A percentile compares a stretch with the other conserved stretches of the same genome.
phyloP scores from a whole-genome alignment of 2,329 filamentous ascomycete genomes.

The Paecilomyces dactylethromorphus region DNA sequence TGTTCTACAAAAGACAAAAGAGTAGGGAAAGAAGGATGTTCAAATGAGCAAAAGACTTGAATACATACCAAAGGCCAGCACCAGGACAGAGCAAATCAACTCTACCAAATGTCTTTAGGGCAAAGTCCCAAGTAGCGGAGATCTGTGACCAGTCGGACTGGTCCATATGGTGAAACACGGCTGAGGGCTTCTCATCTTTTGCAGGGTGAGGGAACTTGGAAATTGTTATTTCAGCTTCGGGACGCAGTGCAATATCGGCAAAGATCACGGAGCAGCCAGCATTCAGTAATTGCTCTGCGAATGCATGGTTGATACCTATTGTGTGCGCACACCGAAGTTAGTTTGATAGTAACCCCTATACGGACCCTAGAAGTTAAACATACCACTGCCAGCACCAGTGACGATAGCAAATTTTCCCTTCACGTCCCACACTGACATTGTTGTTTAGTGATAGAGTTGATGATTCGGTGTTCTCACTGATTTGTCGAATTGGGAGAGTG shows the following conservation, averaged over 20 bases:
- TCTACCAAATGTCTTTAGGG: constrained; percentile 9
- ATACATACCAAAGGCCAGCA: not conserved
- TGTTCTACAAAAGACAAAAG: not conserved
- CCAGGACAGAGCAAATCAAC: not conserved
- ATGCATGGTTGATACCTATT: constrained; percentile 12
- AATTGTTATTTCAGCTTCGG: constrained; percentile 14
- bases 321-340: not conserved
- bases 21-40: not conserved
- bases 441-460: not conserved
- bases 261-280: constrained; percentile 19
- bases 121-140: constrained; percentile 7
- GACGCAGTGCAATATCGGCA: constrained; percentile 15
- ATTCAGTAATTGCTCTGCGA: constrained; percentile 13
- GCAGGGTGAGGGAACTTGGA: constrained; percentile 2
- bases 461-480: not conserved
- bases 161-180: constrained; percentile 6
- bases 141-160: constrained; percentile 20
- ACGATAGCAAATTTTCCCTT: constrained; percentile 6
- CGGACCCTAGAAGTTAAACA: not conserved
- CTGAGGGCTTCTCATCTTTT: not conserved
- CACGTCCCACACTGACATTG: not conserved
- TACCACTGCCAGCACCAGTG: constrained; percentile 3
- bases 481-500: not conserved
- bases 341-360: not conserved
- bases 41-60: not conserved